These are phyloP conservation scores for Darksidea phi DNA, from an alignment of 495 filamentous ascomycete species.

Conservation along the genomic window DNA sequence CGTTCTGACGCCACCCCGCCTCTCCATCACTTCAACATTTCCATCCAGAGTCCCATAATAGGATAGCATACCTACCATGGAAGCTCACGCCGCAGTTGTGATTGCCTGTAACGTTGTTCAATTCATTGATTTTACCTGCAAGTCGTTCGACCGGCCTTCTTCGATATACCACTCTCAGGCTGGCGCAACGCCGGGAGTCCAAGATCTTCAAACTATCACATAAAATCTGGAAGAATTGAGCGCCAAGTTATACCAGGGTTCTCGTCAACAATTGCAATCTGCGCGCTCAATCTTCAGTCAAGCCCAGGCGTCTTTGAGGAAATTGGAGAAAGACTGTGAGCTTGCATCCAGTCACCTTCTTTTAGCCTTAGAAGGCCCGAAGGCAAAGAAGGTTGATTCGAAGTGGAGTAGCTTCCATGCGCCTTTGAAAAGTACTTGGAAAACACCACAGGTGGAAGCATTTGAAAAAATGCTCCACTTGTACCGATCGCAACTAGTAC, in stretches of 20 bases:
- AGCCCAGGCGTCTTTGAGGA: background rate
- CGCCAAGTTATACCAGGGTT: background rate
- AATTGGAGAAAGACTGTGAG: constrained; percentile 5
- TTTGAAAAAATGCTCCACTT: constrained; percentile 7
- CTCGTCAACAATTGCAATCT: background rate
- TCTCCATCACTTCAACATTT: too few species aligned
- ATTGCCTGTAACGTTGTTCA: background rate
- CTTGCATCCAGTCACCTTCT: constrained; percentile 3
- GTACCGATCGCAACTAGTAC: constrained; percentile 6
- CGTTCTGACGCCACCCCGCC: too few species aligned
- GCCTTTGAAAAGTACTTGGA: background rate
- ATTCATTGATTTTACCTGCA: background rate
- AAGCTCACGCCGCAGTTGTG: background rate
- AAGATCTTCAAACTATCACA: background rate
- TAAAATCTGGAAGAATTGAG: background rate
- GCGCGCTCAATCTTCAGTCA: background rate
- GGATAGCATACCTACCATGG: too few species aligned
- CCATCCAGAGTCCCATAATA: too few species aligned
- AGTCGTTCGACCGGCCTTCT: background rate
- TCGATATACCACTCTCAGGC: background rate
- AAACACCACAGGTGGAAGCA: background rate
- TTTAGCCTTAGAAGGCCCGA: background rate
- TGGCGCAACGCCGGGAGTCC: background rate
- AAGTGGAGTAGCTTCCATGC: constrained; percentile 19
- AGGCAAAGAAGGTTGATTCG: constrained; percentile 3